Percentiles rank a stretch among this genome's conserved stretches.
phyloP scores from a whole-genome alignment of 305 asterid species.

The Plantago rigida region DNA sequence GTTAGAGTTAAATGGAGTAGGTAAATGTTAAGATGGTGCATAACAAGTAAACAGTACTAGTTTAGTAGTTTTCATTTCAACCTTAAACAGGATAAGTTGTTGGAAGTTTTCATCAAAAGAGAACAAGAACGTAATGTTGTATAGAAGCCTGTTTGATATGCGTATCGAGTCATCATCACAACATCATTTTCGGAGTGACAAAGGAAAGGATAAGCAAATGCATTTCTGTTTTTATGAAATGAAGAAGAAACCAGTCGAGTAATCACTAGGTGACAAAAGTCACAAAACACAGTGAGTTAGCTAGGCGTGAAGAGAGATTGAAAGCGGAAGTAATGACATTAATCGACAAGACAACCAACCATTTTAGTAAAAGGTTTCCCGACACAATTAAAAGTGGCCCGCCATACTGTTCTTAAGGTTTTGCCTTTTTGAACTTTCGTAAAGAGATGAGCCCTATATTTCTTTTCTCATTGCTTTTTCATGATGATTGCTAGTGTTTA shows the following conservation, averaged over 20 bases:
- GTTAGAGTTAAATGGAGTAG: no score
- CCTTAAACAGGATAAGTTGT: no score
- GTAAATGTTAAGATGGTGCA: no score
- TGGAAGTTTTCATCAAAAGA: no score
- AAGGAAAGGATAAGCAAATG: constrained; percentile 19
- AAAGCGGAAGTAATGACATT: constrained; percentile 32
- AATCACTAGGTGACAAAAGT: constrained; percentile 18
- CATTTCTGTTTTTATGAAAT: constrained; percentile 26
- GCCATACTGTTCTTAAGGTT: constrained; percentile 37
- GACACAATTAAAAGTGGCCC: constrained; percentile 50
- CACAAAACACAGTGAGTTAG: constrained; percentile 33
- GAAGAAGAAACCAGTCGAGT: constrained; percentile 32
- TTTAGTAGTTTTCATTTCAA: no score
- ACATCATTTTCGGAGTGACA: constrained; percentile 24
- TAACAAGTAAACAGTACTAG: neutral
- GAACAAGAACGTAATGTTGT: constrained; percentile 27
- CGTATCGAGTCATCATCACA: constrained; percentile 29
- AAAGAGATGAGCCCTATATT: constrained; percentile 30
- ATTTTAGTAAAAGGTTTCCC: constrained; percentile 40
- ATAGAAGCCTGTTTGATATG: constrained; percentile 28
- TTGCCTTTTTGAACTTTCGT: constrained; percentile 40
- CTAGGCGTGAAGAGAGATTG: constrained; percentile 49
- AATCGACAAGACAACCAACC: constrained; percentile 58
- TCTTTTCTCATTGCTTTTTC: constrained; percentile 21
- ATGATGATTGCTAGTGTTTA: constrained; percentile 12